Evolutionary conservation across 768 basidiomycete species (phyloP), one percentile per base, ranked within the genome.

Genomic region (Lactarius evosmus): DNA sequence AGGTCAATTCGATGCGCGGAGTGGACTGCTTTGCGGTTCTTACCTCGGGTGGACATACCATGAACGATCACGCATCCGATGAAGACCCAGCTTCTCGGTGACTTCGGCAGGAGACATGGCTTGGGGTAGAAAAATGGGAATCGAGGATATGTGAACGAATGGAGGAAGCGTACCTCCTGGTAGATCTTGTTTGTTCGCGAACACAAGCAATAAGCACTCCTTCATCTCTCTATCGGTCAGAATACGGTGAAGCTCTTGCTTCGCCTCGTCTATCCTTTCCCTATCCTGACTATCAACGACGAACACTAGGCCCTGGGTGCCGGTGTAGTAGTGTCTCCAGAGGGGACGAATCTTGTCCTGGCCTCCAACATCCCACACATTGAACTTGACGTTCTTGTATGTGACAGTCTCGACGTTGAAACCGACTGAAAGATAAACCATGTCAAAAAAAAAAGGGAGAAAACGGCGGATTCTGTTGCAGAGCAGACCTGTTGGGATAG

Each of bases 1-100:
- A 46, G 58, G 19, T 52, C 29, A 36, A 27, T 25, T 29, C 51
- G 27, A 54, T 51, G 30, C 7, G 25, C 41, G 5, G n/a, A 19
- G 17, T 27, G 29, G 60, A 58, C 46, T 50, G 22, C 12, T 25
- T 2, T 34, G 27, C 58, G 60, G 17, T 46, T 75, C 84, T 70
- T 76, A 96, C 91, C 95, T 97, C 56, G 96, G 96, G 78, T 98
- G 96, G 58, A 98, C 95, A 83, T 98, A 98, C 96, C 96, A 98
- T 75, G 91, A 94, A 65, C 96, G 83, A 72, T 98, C 95, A 65
- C 93, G 88, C 96, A 98, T 98, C 70, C 89, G 83, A 75, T 97
- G 91, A 68, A 98, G 79, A 41, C 95, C 95, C 49, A 98, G 78
- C 75, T 96, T 97, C 77, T 98, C 96, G 12, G 96, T 98, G 44